Base-by-base conservation (phyloP, 495 filamentous ascomycete genomes). In the Xeromyces bisporus region DNA sequence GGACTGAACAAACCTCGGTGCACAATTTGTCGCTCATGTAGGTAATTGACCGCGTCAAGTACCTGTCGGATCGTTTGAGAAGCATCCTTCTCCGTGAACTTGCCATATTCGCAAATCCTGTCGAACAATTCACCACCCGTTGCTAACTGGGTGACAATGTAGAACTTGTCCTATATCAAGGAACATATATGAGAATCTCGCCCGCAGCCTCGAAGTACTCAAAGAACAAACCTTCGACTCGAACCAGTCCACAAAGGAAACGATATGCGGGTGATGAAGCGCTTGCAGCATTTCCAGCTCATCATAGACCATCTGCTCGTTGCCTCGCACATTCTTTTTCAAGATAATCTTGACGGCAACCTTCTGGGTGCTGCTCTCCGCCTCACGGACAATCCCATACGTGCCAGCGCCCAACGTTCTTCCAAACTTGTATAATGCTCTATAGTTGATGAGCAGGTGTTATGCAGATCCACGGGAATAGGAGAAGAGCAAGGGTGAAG, bases 321-420 rank as follows among this genome's bases (percentile, higher is more conserved):
- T 96, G 33, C 89, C 91, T 37, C 82, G 83, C 46, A 99, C 89
- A 60, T 93, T 94, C 60, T 93, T 94, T 73, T 99, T 99, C 41
- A 99, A 65, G 49, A 99, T 99, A 50, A 99, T 96, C 67, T 99
- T 99, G 51, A 99, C 67, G 12, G 89, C 89, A 26, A 92, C 89
- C 59, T 92, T 92, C 39, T 83, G 80, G 14, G 75, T 67, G 31
- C 71, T 62, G 31, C 53, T 47, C 32, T 93, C 84, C 28, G 89
- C 89, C 55, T 99, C 89, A 36, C 89, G 73, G 40, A 99, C 89
- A 46, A 99, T 94, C 40, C 89, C 89, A 62, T 99, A 99, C 43
- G 89, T 99, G 34, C 89, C 89, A 28, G 89, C 89, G 47, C 89
- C 89, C 24, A 99, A 66, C 14, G 91, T 96, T 46, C 78, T 72